A percentile compares a stretch with the other conserved stretches of the same genome.
Evolutionary conservation across 192 early-diverging fungal species (phyloP).

Genomic region (Coemansia erecta): DNA sequence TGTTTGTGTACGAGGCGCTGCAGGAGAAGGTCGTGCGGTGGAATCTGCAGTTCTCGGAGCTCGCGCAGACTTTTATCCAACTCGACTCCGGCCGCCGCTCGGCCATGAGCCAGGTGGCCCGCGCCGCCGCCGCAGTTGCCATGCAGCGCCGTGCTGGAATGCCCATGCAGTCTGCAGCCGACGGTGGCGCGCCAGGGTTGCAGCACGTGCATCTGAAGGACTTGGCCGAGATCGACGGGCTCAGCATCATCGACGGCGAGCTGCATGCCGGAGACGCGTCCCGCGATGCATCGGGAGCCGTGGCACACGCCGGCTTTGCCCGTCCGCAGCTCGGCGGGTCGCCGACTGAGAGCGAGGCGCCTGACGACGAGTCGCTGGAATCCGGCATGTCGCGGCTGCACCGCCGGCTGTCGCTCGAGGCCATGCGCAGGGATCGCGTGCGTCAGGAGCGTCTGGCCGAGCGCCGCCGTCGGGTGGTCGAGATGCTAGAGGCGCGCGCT

Average conservation of each 20-base stretch:
- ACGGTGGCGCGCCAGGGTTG: too few species aligned
- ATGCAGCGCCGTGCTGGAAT: too few species aligned
- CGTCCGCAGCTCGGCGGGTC: conserved; percentile 36
- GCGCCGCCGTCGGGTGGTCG: conserved; percentile 24
- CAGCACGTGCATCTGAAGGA: too few species aligned
- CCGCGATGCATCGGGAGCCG: conserved; percentile 15
- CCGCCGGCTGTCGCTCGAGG: conserved; percentile 44
- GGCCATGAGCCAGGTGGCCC: conserved; percentile 6
- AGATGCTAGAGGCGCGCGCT: conserved; percentile 12
- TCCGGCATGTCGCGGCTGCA: conserved; percentile 37
- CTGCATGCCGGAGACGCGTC: conserved; percentile 34
- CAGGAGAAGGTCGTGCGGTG: conserved; percentile 78
- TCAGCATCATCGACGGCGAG: conserved; percentile 18
- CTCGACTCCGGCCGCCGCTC: conserved; percentile 56
- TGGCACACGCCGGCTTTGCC: conserved; percentile 13
- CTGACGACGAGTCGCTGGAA: neutral
- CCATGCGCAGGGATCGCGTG: conserved; percentile 42
- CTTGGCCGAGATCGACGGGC: too few species aligned
- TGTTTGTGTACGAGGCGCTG: conserved; percentile 70
- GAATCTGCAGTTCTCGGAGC: conserved; percentile 80
- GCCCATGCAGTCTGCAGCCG: too few species aligned
- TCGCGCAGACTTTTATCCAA: conserved; percentile 78
- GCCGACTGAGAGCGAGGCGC: neutral
- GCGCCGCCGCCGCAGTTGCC: neutral
- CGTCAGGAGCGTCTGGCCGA: conserved; percentile 39